These are phyloP conservation scores for Fragaria nilgerrensis DNA, from an alignment of 306 rosid genomes.

Conservation along the genomic window DNA sequence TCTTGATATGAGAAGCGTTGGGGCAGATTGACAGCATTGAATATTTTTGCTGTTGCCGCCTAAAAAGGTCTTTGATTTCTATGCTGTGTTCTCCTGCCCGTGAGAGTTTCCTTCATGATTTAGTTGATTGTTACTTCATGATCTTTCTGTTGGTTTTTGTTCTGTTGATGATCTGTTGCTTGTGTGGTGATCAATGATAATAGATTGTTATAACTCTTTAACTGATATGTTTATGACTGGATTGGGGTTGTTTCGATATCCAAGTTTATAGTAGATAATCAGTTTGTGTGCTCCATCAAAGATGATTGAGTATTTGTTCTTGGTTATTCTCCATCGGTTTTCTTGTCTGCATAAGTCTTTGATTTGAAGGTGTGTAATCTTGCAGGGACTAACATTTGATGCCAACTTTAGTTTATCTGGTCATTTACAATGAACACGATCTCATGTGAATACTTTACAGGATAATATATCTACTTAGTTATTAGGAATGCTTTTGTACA, in stretches of 20 bases:
- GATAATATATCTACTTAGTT: neutral
- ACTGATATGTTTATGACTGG: neutral
- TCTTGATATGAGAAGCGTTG: conserved; percentile 59
- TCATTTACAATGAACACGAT: neutral
- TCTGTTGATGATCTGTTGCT: conserved; percentile 5
- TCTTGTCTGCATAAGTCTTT: neutral
- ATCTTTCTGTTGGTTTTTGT: neutral
- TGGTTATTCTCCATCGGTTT: neutral
- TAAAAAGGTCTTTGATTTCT: conserved; percentile 42
- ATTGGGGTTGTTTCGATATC: neutral
- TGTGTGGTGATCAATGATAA: conserved; percentile 3
- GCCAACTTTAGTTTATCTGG: neutral
- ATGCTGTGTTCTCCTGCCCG: conserved; percentile 72
- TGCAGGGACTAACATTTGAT: neutral
- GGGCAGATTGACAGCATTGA: conserved; percentile 47
- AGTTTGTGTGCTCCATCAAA: neutral
- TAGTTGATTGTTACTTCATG: neutral
- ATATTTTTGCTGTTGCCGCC: conserved; percentile 52
- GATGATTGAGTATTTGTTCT: neutral
- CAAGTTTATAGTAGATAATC: neutral
- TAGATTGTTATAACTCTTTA: neutral
- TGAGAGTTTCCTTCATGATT: conserved; percentile 11
- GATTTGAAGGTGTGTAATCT: neutral
- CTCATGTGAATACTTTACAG: neutral
- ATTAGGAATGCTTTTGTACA: neutral